These are phyloP conservation scores for Candida sp. DNA, from an alignment of 1,139 yeast species.

Conservation along the genomic window DNA sequence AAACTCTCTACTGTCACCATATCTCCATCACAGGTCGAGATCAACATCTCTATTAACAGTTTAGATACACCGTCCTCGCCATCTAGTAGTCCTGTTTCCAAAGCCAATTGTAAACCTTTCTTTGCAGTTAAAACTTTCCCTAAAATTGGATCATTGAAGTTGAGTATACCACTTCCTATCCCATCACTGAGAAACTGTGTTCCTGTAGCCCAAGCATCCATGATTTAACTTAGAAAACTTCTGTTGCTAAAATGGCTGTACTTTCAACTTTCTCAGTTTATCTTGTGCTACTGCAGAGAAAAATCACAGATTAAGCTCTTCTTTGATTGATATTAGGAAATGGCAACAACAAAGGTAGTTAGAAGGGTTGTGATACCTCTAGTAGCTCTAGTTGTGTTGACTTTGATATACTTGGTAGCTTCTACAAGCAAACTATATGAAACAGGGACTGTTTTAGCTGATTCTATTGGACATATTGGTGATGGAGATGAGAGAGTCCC, in stretches of 20 bases:
- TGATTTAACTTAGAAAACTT: slow-evolving; percentile 5
- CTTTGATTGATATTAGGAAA: too few relatives aligned
- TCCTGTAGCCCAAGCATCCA: slow-evolving; percentile 16
- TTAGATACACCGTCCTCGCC: slow-evolving; percentile 5
- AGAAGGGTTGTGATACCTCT: neutral
- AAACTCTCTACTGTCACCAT: slow-evolving; percentile 37
- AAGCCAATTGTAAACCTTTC: slow-evolving; percentile 30
- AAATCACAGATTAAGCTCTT: too few relatives aligned
- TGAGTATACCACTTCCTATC: slow-evolving; percentile 5
- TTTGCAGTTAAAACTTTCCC: slow-evolving; percentile 46
- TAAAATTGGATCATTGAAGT: slow-evolving; percentile 29
- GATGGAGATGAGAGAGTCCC: neutral
- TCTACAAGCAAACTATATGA: slow-evolving; percentile 4
- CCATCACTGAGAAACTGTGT: slow-evolving; percentile 5
- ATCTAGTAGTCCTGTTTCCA: slow-evolving; percentile 12
- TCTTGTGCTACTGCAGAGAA: too few relatives aligned
- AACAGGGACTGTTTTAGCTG: slow-evolving; percentile 14
- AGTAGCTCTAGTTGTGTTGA: neutral
- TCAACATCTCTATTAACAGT: slow-evolving; percentile 21
- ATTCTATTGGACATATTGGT: slow-evolving; percentile 16
- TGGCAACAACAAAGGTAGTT: neutral
- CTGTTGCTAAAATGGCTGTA: too few relatives aligned
- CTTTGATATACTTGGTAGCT: neutral
- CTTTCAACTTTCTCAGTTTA: too few relatives aligned
- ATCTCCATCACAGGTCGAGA: slow-evolving; percentile 55